Percentiles rank a stretch among this genome's conserved stretches.
Conservation (phyloP, 257 asterid species). For the Petrea volubilis region DNA sequence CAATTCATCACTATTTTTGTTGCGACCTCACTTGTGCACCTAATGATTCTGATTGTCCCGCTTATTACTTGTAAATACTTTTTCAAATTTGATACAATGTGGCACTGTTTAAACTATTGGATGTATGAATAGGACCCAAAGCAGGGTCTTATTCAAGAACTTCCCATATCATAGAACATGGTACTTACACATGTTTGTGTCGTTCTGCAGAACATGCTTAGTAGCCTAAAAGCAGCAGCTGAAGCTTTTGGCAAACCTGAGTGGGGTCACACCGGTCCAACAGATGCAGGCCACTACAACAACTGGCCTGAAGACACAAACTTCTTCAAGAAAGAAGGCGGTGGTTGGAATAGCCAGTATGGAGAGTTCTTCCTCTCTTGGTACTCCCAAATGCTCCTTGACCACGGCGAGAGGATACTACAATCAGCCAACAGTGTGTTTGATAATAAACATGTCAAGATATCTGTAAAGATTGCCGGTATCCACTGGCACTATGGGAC, state of each 20-base stretch:
- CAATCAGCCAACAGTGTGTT: slow-evolving; percentile 54
- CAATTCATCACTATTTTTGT: neutral
- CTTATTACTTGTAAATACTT: too few species aligned
- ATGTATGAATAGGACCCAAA: too few species aligned
- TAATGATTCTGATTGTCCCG: neutral
- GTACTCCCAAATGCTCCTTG: slow-evolving; percentile 84
- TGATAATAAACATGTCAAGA: slow-evolving; percentile 55
- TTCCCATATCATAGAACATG: too few species aligned
- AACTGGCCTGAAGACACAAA: slow-evolving; percentile 98
- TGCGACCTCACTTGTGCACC: neutral
- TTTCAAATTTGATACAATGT: too few species aligned
- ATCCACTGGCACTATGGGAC: slow-evolving; percentile 98
- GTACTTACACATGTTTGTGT: neutral
- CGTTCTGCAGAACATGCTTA: slow-evolving; percentile 75
- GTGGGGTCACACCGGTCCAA: slow-evolving; percentile 91
- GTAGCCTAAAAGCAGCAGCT: slow-evolving; percentile 86
- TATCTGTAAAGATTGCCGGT: slow-evolving; percentile 86
- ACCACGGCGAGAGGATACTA: slow-evolving; percentile 82
- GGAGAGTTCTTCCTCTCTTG: slow-evolving; percentile 94
- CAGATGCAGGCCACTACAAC: slow-evolving; percentile 91
- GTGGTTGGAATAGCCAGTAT: slow-evolving; percentile 66
- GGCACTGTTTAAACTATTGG: too few species aligned
- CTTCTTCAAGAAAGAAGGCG: slow-evolving; percentile 81
- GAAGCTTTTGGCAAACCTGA: slow-evolving; percentile 86
- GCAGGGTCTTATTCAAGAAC: too few species aligned